Evolutionary conservation across 495 filamentous ascomycete genomes (phyloP).

Genomic region (Lichina pygmaea): DNA sequence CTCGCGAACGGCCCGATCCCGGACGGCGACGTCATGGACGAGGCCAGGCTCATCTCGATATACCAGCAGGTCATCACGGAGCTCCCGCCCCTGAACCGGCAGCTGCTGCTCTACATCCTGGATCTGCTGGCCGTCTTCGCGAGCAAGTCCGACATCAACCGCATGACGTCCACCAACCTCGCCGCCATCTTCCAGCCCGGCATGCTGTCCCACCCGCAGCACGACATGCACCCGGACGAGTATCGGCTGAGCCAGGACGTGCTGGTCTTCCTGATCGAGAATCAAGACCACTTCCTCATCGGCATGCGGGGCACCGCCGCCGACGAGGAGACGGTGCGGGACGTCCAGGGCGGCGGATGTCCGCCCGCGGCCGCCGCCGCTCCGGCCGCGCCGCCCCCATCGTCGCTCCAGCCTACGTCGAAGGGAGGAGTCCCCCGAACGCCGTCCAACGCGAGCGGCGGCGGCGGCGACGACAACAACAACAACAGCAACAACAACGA

Average conservation of each 20-base stretch:
- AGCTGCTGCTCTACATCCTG: slow-evolving; percentile 85
- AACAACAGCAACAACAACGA: slow-evolving; percentile 28
- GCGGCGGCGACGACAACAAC: slow-evolving; percentile 53
- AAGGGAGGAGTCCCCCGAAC: slow-evolving; percentile 40
- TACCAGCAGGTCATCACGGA: slow-evolving; percentile 86
- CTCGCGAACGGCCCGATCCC: slow-evolving; percentile 25
- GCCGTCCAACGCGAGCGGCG: slow-evolving; percentile 34
- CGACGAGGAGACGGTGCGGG: slow-evolving; percentile 65
- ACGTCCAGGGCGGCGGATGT: slow-evolving; percentile 37
- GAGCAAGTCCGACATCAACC: slow-evolving; percentile 86
- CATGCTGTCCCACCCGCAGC: slow-evolving; percentile 73
- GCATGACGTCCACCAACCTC: slow-evolving; percentile 84
- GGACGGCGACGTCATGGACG: slow-evolving; percentile 43
- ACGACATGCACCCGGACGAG: slow-evolving; percentile 83
- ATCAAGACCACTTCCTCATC: slow-evolving; percentile 75
- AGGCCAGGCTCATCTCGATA: slow-evolving; percentile 34
- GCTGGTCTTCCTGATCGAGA: slow-evolving; percentile 91
- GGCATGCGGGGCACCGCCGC: slow-evolving; percentile 83
- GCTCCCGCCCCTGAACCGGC: slow-evolving; percentile 77
- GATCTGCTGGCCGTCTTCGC: slow-evolving; percentile 97
- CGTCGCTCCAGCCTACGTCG: slow-evolving; percentile 17
- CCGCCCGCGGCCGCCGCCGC: neutral
- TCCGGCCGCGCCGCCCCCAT: slow-evolving; percentile 26
- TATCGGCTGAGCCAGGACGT: slow-evolving; percentile 93
- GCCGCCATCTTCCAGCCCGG: slow-evolving; percentile 98